phyloP scores from a whole-genome alignment of 306 rosid genomes.

The Sindora glabra region DNA sequence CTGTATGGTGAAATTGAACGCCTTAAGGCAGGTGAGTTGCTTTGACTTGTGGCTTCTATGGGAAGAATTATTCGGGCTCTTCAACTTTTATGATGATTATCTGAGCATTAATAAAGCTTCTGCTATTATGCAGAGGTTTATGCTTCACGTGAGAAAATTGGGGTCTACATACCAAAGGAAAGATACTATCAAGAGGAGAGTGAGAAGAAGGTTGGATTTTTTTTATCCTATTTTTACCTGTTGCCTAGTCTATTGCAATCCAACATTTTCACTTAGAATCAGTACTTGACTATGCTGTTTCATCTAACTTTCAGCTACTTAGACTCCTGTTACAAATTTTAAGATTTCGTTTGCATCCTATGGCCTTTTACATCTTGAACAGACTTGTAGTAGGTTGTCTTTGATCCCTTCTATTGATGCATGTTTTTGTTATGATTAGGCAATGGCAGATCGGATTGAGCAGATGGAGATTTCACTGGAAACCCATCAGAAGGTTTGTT shows the following conservation, averaged over 20 bases:
- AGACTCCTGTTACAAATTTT: too few relatives aligned
- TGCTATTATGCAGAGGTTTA: conserved; percentile 67
- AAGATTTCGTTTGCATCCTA: too few relatives aligned
- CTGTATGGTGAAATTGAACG: conserved; percentile 98
- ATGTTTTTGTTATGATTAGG: conserved; percentile 33
- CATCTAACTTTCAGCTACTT: too few relatives aligned
- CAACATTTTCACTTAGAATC: too few relatives aligned
- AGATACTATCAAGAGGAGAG: conserved; percentile 86
- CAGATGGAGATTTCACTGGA: conserved; percentile 70
- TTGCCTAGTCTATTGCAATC: too few relatives aligned
- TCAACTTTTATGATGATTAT: neutral
- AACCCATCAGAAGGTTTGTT: conserved; percentile 69
- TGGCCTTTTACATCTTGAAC: too few relatives aligned
- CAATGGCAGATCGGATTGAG: conserved; percentile 91
- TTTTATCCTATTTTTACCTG: neutral
- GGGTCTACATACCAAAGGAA: conserved; percentile 92
- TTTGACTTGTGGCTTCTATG: too few relatives aligned
- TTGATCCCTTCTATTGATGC: neutral
- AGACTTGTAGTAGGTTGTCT: too few relatives aligned
- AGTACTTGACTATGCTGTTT: too few relatives aligned
- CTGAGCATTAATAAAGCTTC: neutral
- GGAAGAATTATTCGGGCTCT: too few relatives aligned
- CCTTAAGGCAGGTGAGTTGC: conserved; percentile 67
- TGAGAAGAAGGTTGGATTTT: conserved; percentile 73
- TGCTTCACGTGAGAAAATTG: conserved; percentile 95